Conservation (phyloP, 2,329 filamentous ascomycete species). For the Exutisphaerella laricina region DNA sequence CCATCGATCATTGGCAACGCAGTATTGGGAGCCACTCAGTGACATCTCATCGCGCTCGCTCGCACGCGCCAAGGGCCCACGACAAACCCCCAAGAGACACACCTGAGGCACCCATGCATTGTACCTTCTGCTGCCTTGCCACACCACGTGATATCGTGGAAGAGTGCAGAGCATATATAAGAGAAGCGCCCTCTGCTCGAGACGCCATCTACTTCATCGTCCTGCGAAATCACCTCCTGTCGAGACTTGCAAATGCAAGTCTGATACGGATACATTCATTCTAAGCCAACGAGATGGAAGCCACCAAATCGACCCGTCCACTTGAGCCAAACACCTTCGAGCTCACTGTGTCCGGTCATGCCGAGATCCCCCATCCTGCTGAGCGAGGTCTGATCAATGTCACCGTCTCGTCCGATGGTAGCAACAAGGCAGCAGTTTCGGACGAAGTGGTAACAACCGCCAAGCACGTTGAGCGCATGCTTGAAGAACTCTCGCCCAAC, state of each 20-base stretch:
- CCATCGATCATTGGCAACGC: no score
- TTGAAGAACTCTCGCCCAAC: slow-evolving; percentile 11
- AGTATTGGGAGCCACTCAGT: no score
- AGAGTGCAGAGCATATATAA: background rate
- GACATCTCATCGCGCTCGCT: no score
- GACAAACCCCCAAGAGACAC: no score
- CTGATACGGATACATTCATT: background rate
- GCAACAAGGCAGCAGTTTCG: slow-evolving; percentile 20
- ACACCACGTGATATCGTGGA: background rate
- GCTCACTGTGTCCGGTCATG: slow-evolving; percentile 17
- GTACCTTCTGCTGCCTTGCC: background rate
- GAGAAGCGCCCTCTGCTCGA: background rate
- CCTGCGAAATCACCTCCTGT: background rate
- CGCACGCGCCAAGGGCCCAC: no score
- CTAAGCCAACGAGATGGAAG: background rate
- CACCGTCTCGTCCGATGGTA: slow-evolving; percentile 17
- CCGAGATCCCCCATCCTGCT: slow-evolving; percentile 20
- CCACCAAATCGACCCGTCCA: slow-evolving; percentile 2
- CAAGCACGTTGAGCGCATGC: slow-evolving; percentile 20
- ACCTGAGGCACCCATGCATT: background rate
- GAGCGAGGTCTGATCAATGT: slow-evolving; percentile 23
- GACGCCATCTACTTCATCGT: background rate
- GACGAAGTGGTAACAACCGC: slow-evolving; percentile 22
- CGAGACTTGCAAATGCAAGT: no score
- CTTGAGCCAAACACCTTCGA: slow-evolving; percentile 12